These are phyloP conservation scores for Hericium coralloides DNA, from an alignment of 768 basidiomycete genomes.

Conservation along the genomic window DNA sequence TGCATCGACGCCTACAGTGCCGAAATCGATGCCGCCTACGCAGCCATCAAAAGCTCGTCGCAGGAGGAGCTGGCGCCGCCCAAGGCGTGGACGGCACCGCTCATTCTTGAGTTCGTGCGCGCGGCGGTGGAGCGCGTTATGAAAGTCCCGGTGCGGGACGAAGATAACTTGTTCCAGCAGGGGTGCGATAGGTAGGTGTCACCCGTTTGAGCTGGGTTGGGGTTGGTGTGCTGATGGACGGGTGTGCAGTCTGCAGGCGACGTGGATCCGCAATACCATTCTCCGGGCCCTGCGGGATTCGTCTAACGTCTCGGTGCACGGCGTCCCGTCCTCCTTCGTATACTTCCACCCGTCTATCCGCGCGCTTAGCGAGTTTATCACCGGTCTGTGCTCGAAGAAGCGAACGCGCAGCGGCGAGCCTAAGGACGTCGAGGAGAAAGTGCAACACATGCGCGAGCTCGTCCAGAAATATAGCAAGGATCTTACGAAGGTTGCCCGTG, in stretches of 20 bases:
- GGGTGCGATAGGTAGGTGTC: conserved; percentile 5
- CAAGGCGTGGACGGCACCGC: not conserved
- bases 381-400: not conserved
- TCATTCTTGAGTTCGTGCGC: not conserved
- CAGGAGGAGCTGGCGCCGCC: not conserved
- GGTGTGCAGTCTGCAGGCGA: not conserved
- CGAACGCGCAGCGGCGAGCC: not conserved
- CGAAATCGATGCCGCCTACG: conserved; percentile 40
- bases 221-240: not conserved
- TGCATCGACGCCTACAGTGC: conserved; percentile 30
- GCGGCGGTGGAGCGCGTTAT: conserved; percentile 12
- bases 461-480: not conserved
- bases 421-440: not conserved
- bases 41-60: not conserved
- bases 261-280: not conserved
- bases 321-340: not conserved
- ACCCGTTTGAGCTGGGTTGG: not conserved
- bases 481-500: not conserved
- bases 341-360: not conserved
- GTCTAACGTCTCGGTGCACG: not conserved
- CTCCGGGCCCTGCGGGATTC: not conserved
- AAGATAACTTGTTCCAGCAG: conserved; percentile 11
- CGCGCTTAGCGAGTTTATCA: not conserved
- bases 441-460: not conserved
- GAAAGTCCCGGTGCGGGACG: not conserved